Percentiles rank a stretch among this genome's conserved stretches.
Conservation (phyloP, 1,284 basidiomycete species). For the Trametes versicolor region DNA sequence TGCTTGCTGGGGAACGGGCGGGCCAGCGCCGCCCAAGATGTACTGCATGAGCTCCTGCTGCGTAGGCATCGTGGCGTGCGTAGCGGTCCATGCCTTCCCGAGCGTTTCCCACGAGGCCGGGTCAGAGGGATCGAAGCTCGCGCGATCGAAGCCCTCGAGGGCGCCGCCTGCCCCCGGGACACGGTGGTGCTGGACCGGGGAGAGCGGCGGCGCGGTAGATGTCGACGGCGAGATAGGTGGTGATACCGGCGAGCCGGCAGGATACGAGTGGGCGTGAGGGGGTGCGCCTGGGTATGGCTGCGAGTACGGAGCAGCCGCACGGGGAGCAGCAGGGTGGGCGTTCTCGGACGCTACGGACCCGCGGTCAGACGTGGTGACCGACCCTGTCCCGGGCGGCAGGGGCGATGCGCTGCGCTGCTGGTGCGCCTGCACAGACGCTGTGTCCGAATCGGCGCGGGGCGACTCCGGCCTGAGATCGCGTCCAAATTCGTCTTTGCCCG, state of each 20-base stretch:
- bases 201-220: slow-evolving; percentile 19
- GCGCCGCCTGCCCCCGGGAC: slow-evolving; percentile 43
- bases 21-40: slow-evolving; percentile 53
- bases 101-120: slow-evolving; percentile 79
- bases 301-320: slow-evolving; percentile 3
- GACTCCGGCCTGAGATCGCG: slow-evolving; percentile 71
- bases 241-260: slow-evolving; percentile 4
- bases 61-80: slow-evolving; percentile 70
- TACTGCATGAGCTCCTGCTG: slow-evolving; percentile 80
- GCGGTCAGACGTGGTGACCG: slow-evolving; percentile 26
- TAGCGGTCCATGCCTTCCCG: slow-evolving; percentile 75
- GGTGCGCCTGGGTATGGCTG: slow-evolving; percentile 16
- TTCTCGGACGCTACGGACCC: slow-evolving; percentile 26
- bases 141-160: slow-evolving; percentile 72
- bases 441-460: slow-evolving; percentile 42
- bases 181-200: slow-evolving; percentile 32
- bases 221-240: slow-evolving; percentile 24
- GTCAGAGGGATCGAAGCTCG: slow-evolving; percentile 74
- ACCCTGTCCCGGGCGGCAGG: slow-evolving; percentile 23
- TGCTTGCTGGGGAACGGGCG: slow-evolving; percentile 16
- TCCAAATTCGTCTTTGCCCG: slow-evolving; percentile 82
- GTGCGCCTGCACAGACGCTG: slow-evolving; percentile 26
- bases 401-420: slow-evolving; percentile 33
- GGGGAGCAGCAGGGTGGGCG: slow-evolving; percentile 6
- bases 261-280: not conserved